Conservation (phyloP, 176 grass and related monocot genomes). For the Aegilops sharonensis region DNA sequence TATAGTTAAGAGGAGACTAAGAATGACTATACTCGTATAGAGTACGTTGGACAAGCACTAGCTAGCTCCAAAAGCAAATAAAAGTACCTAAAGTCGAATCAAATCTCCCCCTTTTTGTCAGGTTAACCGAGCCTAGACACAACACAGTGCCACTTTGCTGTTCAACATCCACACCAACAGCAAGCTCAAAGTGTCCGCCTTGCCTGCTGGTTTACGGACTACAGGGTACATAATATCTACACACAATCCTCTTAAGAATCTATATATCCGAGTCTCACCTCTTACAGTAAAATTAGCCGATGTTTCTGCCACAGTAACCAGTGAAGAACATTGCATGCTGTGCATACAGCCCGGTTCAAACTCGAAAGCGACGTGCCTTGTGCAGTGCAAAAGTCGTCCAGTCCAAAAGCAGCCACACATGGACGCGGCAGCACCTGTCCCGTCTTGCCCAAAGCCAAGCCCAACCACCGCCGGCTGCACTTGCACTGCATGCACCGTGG, state of each 20-base stretch:
- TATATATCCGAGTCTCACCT: neutral
- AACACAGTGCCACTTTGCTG: neutral
- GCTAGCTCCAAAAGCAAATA: neutral
- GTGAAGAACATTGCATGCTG: neutral
- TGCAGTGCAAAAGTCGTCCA: neutral
- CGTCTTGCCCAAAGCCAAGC: neutral
- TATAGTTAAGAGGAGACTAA: neutral
- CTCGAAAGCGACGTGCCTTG: neutral
- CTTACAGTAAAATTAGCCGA: neutral
- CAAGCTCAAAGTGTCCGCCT: neutral
- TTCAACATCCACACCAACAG: neutral
- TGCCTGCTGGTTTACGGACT: neutral
- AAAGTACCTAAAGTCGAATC: neutral
- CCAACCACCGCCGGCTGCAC: neutral
- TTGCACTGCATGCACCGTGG: neutral
- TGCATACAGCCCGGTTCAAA: neutral
- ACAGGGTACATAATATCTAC: neutral
- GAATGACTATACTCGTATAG: neutral
- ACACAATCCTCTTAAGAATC: neutral
- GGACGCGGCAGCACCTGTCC: conserved; percentile 5
- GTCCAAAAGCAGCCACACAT: neutral
- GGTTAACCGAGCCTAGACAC: neutral
- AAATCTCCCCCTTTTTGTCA: neutral
- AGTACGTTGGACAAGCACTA: neutral
- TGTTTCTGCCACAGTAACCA: neutral